A percentile compares a stretch with the other conserved stretches of the same genome.
These are phyloP conservation scores for Asterophora parasitica DNA, from an alignment of 768 basidiomycete genomes.

Conservation along the genomic window DNA sequence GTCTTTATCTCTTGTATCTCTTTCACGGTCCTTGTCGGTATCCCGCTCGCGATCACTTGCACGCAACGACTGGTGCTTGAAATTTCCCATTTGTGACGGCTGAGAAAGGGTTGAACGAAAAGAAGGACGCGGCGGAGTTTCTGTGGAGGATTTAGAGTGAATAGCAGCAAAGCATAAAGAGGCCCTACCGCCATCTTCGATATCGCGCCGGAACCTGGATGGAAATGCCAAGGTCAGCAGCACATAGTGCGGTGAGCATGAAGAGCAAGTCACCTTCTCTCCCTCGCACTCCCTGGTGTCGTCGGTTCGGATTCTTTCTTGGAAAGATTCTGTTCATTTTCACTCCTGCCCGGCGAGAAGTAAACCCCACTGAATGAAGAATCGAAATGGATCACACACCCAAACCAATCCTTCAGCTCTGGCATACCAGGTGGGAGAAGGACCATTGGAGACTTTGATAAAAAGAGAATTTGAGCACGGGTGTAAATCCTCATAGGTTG, in stretches of 20 bases:
- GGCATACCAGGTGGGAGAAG: conserved; percentile 73
- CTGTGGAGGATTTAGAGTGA: conserved; percentile 21
- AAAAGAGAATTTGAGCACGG: conserved; percentile 59
- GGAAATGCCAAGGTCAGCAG: conserved; percentile 11
- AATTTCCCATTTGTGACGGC: conserved; percentile 91
- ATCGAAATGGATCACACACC: conserved; percentile 44
- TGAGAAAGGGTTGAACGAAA: conserved; percentile 73
- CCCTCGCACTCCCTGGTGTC: conserved; percentile 49
- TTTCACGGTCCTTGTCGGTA: conserved; percentile 47
- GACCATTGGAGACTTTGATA: conserved; percentile 75
- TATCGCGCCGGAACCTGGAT: conserved; percentile 67
- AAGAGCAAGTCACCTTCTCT: conserved; percentile 52
- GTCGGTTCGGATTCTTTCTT: conserved; percentile 71
- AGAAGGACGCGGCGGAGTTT: conserved; percentile 54
- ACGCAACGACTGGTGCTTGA: conserved; percentile 82
- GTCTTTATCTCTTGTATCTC: conserved; percentile 68
- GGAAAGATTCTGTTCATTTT: conserved; percentile 58
- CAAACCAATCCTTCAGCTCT: conserved; percentile 82
- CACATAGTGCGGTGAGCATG: not conserved
- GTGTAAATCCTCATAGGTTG: conserved; percentile 63
- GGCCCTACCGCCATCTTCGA: conserved; percentile 64
- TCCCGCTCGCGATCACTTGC: conserved; percentile 50
- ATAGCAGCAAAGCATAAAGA: conserved; percentile 3
- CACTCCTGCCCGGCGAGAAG: conserved; percentile 30
- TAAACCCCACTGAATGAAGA: conserved; percentile 16